Base-by-base conservation (phyloP, 371 early-diverging fungal genomes). In the Sporodiniella umbellata region DNA sequence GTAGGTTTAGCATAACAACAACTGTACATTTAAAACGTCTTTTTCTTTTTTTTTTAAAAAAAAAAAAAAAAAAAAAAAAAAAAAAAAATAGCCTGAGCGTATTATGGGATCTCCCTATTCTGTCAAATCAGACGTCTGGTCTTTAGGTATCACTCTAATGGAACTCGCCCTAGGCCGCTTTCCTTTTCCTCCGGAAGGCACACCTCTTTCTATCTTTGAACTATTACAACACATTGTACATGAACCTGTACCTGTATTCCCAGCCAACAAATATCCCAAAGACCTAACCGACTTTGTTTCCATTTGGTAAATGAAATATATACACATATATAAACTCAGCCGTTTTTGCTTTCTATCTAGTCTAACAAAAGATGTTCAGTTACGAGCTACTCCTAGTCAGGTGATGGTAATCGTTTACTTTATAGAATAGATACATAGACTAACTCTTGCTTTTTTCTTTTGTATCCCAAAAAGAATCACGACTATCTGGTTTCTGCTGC, bases 101-200 rank as follows among this genome's bases (percentile, higher is more conserved):
- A 97, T 98, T 56, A 85, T 90, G 62, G 96, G 95, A 42, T 84
- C 82, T 48, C 81, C 83, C 45, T 95, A 97, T 69, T 84, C 95
- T 15, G 90, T 93, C 39, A 88, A 90, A 60, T 93, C 93, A 14
- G 98, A 98, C 66, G 90, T 94, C 18, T 98, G 99, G 99, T 88
- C 90, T 28, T 68, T 98, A 33, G 96, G 96, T 6, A 85, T 97
- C 37, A 89, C 96, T 3, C 65, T 97, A 40, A 86, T 96, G 75
- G 99, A 98, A 62, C 68, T 95, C 17, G 96, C 95, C 3, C 70
- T 89, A 33, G 94, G 90, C 45, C 76, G 88, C 54, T 95, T 95
- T 69, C 97, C 98, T 24, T 93, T 89, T 58, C 88, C 87, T 43
- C 83, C 91, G 8, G 81, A 80, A 17, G 86, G 87, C 33, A 82